These are phyloP conservation scores for Alnus glutinosa DNA, from an alignment of 306 rosid species.

Conservation along the genomic window DNA sequence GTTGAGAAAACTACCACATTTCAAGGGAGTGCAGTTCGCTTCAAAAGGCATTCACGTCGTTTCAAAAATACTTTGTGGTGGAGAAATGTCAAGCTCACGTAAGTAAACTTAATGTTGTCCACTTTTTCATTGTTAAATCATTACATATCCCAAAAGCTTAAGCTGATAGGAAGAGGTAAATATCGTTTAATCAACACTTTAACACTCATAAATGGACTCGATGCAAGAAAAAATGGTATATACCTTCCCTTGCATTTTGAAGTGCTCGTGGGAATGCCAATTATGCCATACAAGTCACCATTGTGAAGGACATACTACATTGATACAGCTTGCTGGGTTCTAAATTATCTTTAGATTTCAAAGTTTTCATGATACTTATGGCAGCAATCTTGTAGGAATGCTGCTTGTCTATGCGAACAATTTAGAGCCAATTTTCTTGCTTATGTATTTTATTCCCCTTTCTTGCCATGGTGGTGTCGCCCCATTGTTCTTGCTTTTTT, in stretches of 20 bases:
- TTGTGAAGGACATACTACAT: background rate
- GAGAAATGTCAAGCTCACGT: conserved; percentile 96
- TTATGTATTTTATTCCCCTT: background rate
- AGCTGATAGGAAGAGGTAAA: too few relatives aligned
- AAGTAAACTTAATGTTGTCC: conserved; percentile 17
- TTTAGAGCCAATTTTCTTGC: background rate
- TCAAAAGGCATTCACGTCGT: conserved; percentile 94
- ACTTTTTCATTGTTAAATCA: background rate
- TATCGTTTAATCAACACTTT: too few relatives aligned
- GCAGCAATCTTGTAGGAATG: background rate
- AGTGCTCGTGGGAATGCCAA: too few relatives aligned
- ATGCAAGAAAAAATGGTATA: too few relatives aligned
- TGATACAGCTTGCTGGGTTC: background rate
- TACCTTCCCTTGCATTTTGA: too few relatives aligned
- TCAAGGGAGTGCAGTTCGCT: conserved; percentile 90
- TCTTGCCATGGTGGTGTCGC: background rate
- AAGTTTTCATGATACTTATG: background rate
- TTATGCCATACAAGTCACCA: background rate
- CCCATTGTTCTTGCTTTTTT: background rate
- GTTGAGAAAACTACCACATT: conserved; percentile 86
- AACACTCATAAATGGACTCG: too few relatives aligned
- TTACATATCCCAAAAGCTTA: too few relatives aligned
- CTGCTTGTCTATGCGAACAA: background rate
- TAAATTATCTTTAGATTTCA: background rate
- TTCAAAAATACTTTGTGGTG: conserved; percentile 90